A percentile compares a stretch with the other conserved stretches of the same genome.
Conservation (phyloP, 306 rosid species). For the Cicer bijugum region DNA sequence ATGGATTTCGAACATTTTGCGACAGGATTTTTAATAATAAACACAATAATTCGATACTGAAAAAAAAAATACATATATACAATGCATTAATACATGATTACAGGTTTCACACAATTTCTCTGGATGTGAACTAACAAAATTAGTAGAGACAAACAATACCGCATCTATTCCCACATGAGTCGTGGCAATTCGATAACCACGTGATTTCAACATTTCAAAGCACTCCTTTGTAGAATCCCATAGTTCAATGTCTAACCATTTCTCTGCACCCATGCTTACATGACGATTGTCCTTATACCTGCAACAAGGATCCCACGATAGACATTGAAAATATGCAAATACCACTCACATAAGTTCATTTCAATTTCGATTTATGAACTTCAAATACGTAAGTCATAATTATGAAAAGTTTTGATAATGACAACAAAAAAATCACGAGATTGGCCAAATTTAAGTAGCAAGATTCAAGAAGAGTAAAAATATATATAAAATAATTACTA, state of each 20-base stretch:
- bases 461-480: background rate
- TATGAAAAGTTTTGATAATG: background rate
- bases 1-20: slow-evolving; percentile 3
- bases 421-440: background rate
- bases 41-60: background rate
- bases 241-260: slow-evolving; percentile 97
- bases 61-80: background rate
- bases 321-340: background rate
- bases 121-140: slow-evolving; percentile 8
- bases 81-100: background rate
- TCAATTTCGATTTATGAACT: background rate
- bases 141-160: slow-evolving; percentile 53
- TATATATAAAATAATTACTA: background rate
- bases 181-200: slow-evolving; percentile 89
- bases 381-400: background rate
- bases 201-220: slow-evolving; percentile 68
- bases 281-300: slow-evolving; percentile 95
- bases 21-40: background rate
- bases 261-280: slow-evolving; percentile 99
- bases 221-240: slow-evolving; percentile 83
- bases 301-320: slow-evolving; percentile 39
- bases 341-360: background rate
- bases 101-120: background rate
- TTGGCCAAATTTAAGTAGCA: background rate
- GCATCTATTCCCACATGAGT: slow-evolving; percentile 83